Evolutionary conservation across 2,329 filamentous ascomycete genomes (phyloP), one percentile per base, ranked within the genome.

Genomic region (Bimuria novae-zelandiae): DNA sequence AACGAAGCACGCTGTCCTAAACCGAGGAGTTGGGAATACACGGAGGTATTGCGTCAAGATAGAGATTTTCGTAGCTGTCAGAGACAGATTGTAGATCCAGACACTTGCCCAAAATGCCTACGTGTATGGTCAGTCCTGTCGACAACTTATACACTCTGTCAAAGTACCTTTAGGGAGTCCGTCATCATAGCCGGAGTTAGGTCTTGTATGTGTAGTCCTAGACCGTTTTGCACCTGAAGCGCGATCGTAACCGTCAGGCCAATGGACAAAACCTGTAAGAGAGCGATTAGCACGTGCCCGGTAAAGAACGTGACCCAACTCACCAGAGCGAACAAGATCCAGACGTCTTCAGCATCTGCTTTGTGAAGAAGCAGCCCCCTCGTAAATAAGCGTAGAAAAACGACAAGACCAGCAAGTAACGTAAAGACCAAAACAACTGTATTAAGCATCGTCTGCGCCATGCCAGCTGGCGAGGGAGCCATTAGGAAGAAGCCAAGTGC

Each of bases 61-160:
- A 2, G 69, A 68, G 2, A 72, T 46, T 44, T 72, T 72, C n/a
- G 60, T 70, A 25, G 61, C 55, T 3, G 63, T 67, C 16, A 74
- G 60, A 8, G 63, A 49, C n/a, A 72, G 59, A 43, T 64, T 64
- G 52, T 73, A 72, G 7, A 70, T 59, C 67, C 66, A 71, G 0
- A 71, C 52, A 17, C 66, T 67, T 7, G 64, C 66, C 70, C 69
- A 74, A 40, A 74, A 72, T 23, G 67, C 63, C 70, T 72, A 39
- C 11, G 27, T 37, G 22, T n/a, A 2, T 35, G 16, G 49, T 69
- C 32, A 68, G 63, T 29, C 5, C 35, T 42, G n/a, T 4, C 19
- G 14, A 29, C 23, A 16, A 29, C 32, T 27, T 12, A 43, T 25
- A n/a, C 11, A 32, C 5, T n/a, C 27, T 22, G 1, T 11, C 19